Conservation (phyloP, 768 basidiomycete genomes). For the Kwoniella pini region DNA sequence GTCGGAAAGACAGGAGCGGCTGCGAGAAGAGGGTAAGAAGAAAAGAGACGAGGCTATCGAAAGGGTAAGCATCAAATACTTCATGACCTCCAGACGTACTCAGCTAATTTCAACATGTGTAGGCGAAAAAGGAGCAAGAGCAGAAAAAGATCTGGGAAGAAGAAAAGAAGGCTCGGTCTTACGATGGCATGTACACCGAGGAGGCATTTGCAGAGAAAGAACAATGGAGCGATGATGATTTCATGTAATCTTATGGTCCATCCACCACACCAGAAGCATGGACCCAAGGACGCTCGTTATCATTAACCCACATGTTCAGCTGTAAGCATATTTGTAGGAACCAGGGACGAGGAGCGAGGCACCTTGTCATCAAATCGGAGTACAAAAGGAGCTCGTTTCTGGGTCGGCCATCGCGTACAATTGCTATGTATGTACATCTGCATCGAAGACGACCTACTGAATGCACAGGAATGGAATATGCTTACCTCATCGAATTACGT, state of each 20-base stretch:
- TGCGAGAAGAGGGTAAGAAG: constrained; percentile 55
- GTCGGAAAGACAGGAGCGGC: constrained; percentile 75
- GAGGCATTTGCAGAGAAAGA: constrained; percentile 55
- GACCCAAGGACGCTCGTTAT: too few relatives aligned
- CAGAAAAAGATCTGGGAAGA: constrained; percentile 74
- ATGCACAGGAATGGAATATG: too few relatives aligned
- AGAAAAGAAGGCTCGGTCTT: constrained; percentile 83
- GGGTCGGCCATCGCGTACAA: too few relatives aligned
- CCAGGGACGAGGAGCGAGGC: constrained; percentile 1
- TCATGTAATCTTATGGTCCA: constrained; percentile 46
- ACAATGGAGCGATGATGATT: constrained; percentile 57
- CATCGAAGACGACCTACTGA: too few relatives aligned
- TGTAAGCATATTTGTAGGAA: constrained; percentile 1
- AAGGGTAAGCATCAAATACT: constrained; percentile 60
- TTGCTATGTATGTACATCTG: too few relatives aligned
- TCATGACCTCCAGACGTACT: not conserved
- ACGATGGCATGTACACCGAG: constrained; percentile 73
- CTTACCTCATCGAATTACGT: too few relatives aligned
- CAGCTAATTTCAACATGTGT: not conserved
- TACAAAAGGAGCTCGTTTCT: too few relatives aligned
- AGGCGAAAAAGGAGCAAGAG: constrained; percentile 80
- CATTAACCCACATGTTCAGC: not conserved
- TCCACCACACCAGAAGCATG: too few relatives aligned
- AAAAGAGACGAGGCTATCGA: constrained; percentile 73
- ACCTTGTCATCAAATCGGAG: too few relatives aligned